phyloP scores from a whole-genome alignment of 2,329 filamentous ascomycete genomes.

The Aquanectria penicillioides region DNA sequence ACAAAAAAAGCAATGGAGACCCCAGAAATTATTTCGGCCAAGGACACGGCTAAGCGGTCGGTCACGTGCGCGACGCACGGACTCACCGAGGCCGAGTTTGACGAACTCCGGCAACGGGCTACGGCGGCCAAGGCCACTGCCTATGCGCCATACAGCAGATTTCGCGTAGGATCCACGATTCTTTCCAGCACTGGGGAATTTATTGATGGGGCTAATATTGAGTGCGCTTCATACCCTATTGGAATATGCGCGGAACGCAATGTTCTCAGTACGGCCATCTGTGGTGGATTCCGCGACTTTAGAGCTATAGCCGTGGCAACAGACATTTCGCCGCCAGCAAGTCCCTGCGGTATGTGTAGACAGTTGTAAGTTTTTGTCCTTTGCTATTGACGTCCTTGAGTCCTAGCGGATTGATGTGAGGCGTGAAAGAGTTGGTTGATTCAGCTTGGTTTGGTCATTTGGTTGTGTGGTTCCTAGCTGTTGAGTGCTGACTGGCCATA shows the following conservation, averaged over 20 bases:
- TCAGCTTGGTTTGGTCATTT: neutral
- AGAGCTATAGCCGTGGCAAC: slow-evolving; percentile 87
- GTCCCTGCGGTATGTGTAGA: slow-evolving; percentile 95
- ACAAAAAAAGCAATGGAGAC: slow-evolving; percentile 27
- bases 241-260: slow-evolving; percentile 96
- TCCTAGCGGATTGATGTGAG: too few relatives aligned
- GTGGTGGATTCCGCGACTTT: slow-evolving; percentile 66
- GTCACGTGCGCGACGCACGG: slow-evolving; percentile 46
- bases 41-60: slow-evolving; percentile 41
- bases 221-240: slow-evolving; percentile 93
- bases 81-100: slow-evolving; percentile 72
- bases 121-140: slow-evolving; percentile 79
- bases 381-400: too few relatives aligned
- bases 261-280: slow-evolving; percentile 84
- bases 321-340: slow-evolving; percentile 74
- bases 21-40: slow-evolving; percentile 39
- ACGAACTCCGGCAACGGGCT: slow-evolving; percentile 69
- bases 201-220: slow-evolving; percentile 80
- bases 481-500: slow-evolving; percentile 23
- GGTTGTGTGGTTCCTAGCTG: too few relatives aligned
- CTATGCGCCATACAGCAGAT: slow-evolving; percentile 94
- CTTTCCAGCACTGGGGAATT: slow-evolving; percentile 62
- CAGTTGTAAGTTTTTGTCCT: slow-evolving; percentile 77
- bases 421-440: too few relatives aligned
- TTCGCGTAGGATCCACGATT: slow-evolving; percentile 87